Evolutionary conservation across 1,284 basidiomycete species (phyloP).

Genomic region (Ceratobasidium sp.): DNA sequence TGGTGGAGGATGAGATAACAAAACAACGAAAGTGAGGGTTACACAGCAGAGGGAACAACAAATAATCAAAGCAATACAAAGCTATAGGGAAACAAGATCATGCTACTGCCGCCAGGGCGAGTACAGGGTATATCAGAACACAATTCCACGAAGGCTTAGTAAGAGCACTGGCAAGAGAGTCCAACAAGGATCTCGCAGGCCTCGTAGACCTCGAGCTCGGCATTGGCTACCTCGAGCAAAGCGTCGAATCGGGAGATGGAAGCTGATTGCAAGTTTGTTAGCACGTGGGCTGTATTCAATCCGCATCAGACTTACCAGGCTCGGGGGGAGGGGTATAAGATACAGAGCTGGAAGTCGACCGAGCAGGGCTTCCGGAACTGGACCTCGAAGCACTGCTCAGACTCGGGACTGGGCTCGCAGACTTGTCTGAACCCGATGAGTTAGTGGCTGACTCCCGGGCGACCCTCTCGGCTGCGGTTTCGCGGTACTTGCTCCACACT

Average conservation of each 20-base stretch:
- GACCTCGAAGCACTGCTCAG: not conserved
- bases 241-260: not conserved
- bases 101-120: conserved; percentile 6
- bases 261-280: too few relatives aligned
- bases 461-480: not conserved
- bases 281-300: too few relatives aligned
- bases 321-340: too few relatives aligned
- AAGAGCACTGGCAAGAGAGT: not conserved
- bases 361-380: not conserved
- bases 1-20: not conserved
- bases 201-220: not conserved
- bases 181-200: not conserved
- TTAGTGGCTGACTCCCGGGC: not conserved
- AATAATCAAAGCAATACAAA: not conserved
- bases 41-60: not conserved
- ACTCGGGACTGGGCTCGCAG: not conserved
- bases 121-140: not conserved
- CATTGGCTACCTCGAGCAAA: not conserved
- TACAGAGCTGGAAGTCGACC: too few relatives aligned
- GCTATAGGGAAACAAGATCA: not conserved
- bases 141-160: not conserved
- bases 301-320: too few relatives aligned
- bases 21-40: not conserved
- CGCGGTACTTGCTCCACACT: conserved; percentile 18
- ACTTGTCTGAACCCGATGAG: not conserved